Evolutionary conservation across 1,139 yeast species (phyloP), one percentile per base, ranked within the genome.

Genomic region (Suhomyces coccinellae): DNA sequence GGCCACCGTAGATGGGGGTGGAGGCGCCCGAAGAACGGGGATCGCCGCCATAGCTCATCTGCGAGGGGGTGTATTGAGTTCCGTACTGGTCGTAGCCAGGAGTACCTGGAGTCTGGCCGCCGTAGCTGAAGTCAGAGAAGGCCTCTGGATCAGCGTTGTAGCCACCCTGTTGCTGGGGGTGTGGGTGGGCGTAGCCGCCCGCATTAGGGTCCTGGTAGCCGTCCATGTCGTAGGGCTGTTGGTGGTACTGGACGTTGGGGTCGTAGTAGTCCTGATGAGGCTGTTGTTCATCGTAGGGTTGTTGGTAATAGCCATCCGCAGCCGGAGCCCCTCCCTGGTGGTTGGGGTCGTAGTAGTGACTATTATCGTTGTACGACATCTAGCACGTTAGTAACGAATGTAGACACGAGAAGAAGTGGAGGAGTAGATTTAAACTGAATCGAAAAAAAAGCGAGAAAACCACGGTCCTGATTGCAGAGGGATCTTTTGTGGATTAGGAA

Each of bases 11-110:
- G 55, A 90, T 83, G 35, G 99, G 99, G 30, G 99, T 95, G 5
- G 97, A 88, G 36, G 97, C 90, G 48, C 98, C 98, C 12, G 96
- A 87, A 1, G 95, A 85, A 63, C 95, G 77, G 52, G 87, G 86
- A 40, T 55, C 58, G 37, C 87, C 91, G 52, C 87, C 91, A 58
- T 85, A 85, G 61, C 89, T 82, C 86, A 85, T 82, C 63, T 85
- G 91, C 14, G 90, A 83, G 26, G 93, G 89, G 44, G 93, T 83
- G 61, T 83, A 83, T 59, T 82, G 91, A 54, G 89, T 83, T 40
- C 90, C 87, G 61, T 84, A 87, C 53, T 87, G 88, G 61, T 83
- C 89, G 59, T 83, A 84, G 26, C 83, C 83, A 28, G 82, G 77
- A 44, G 75, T 68, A 43, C 89, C 89, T 31, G 87, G 85, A 44